Percentiles rank a stretch among this genome's conserved stretches.
Conservation (phyloP, 2,329 filamentous ascomycete genomes). For the Colletotrichum truncatum region DNA sequence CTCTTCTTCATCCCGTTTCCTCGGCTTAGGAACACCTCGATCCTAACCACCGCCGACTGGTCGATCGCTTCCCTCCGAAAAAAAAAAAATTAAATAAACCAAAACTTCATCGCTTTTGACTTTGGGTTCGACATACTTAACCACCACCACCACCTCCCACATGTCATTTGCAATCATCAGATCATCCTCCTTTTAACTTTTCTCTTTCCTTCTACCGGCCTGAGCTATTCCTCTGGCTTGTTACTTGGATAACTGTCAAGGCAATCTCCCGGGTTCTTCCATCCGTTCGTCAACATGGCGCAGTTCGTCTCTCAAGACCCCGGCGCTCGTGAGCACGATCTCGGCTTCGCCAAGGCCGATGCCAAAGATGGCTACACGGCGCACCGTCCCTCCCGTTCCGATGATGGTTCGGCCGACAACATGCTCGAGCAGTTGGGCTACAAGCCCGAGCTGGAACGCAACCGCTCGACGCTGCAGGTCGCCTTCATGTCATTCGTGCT, state of each 20-base stretch:
- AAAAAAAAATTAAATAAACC: no score
- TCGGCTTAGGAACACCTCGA: constrained; percentile 5
- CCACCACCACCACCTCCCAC: constrained; percentile 13
- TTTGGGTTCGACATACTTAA: background rate
- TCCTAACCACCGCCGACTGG: background rate
- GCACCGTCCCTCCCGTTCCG: constrained; percentile 34
- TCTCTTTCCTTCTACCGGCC: background rate
- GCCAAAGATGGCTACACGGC: constrained; percentile 28
- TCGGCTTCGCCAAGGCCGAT: constrained; percentile 22
- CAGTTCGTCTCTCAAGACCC: constrained; percentile 31
- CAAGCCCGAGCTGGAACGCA: constrained; percentile 71
- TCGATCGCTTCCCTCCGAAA: constrained; percentile 5
- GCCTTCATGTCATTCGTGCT: constrained; percentile 82
- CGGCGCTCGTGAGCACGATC: constrained; percentile 29
- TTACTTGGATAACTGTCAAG: background rate
- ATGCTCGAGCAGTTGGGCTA: constrained; percentile 72
- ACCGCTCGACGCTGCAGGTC: constrained; percentile 73
- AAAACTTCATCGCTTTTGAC: constrained; percentile 10
- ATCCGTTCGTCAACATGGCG: constrained; percentile 8
- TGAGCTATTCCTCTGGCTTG: background rate
- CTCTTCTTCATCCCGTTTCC: constrained; percentile 16
- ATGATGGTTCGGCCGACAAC: constrained; percentile 64
- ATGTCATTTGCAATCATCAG: constrained; percentile 20
- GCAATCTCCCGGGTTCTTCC: background rate
- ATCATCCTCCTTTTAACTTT: constrained; percentile 10